Evolutionary conservation across 441 rosid species (phyloP).

Genomic region (Isatis lusitanica): DNA sequence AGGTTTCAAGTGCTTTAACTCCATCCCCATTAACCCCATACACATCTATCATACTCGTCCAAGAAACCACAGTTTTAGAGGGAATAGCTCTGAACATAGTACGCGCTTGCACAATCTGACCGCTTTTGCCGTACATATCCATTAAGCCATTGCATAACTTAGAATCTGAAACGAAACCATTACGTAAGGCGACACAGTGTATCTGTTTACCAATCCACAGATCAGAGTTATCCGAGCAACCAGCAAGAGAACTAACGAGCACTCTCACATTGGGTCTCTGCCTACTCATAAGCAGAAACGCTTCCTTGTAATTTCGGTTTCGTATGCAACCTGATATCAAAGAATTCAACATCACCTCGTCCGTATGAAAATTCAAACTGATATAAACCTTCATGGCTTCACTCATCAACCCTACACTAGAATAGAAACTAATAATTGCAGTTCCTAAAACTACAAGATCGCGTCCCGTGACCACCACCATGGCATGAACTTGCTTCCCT

Average conservation of each 20-base stretch:
- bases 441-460: conserved; percentile 73
- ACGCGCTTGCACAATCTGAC: conserved; percentile 46
- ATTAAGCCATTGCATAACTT: conserved; percentile 67
- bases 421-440: conserved; percentile 69
- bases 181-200: conserved; percentile 57
- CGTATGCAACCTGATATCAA: conserved; percentile 63
- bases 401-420: conserved; percentile 42
- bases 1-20: conserved; percentile 54
- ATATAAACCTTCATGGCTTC: conserved; percentile 62
- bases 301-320: conserved; percentile 54
- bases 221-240: conserved; percentile 73
- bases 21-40: conserved; percentile 70
- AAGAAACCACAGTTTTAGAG: conserved; percentile 59
- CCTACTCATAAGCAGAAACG: conserved; percentile 46
- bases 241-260: conserved; percentile 62
- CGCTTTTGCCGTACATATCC: conserved; percentile 81
- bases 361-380: conserved; percentile 39
- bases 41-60: conserved; percentile 80
- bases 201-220: conserved; percentile 70
- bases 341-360: conserved; percentile 63
- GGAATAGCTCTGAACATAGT: conserved; percentile 45
- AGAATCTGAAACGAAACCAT: conserved; percentile 50
- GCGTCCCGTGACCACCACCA: conserved; percentile 60
- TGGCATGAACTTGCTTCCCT: conserved; percentile 75
- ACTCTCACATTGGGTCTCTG: conserved; percentile 62